phyloP scores from a whole-genome alignment of 164 flowering plant genomes.

The Pachysandra terminalis region DNA sequence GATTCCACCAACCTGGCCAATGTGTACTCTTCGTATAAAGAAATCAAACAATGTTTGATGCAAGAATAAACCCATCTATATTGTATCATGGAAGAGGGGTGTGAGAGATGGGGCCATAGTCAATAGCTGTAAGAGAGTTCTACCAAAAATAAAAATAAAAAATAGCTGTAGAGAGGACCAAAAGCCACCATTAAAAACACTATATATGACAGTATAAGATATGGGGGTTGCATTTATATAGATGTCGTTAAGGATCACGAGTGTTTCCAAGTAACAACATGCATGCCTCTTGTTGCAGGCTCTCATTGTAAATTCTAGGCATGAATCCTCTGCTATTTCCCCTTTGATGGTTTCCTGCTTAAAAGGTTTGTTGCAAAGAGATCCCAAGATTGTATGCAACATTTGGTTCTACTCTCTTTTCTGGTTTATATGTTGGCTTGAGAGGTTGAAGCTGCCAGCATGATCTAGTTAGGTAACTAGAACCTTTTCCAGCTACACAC shows the following conservation, averaged over 20 bases:
- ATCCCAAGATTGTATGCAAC: not conserved
- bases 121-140: constrained; percentile 39
- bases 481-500: not conserved
- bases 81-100: not conserved
- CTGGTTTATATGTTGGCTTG: constrained; percentile 52
- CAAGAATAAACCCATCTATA: too few species aligned
- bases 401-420: too few species aligned
- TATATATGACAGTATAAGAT: too few species aligned
- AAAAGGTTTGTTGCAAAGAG: not conserved
- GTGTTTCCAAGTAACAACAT: constrained; percentile 15
- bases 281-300: constrained; percentile 20
- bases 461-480: constrained; percentile 49
- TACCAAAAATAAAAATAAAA: too few species aligned
- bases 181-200: constrained; percentile 28
- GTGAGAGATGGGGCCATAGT: constrained; percentile 24
- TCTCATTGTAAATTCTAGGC: too few species aligned
- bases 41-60: too few species aligned
- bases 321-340: not conserved
- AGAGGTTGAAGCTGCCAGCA: constrained; percentile 89
- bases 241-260: constrained; percentile 15
- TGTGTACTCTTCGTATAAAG: too few species aligned
- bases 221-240: constrained; percentile 17
- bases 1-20: too few species aligned
- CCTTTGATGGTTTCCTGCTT: not conserved
- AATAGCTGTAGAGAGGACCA: too few species aligned